Base-by-base conservation (phyloP, 2,329 filamentous ascomycete species). In the Apiospora malaysiana region DNA sequence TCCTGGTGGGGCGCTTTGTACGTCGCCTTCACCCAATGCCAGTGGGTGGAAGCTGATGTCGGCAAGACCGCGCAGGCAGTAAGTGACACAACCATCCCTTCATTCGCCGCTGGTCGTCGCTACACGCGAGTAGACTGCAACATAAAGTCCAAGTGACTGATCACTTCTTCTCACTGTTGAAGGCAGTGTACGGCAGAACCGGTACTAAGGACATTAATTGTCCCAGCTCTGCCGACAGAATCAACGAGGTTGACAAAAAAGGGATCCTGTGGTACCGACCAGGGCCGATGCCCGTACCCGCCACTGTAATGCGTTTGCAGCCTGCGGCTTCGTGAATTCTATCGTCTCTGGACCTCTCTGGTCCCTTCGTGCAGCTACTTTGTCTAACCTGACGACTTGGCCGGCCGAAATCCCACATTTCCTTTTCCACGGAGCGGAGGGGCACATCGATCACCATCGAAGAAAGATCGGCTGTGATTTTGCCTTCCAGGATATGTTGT, bases 1-100 rank as follows among this genome's bases (percentile, higher is more conserved):
- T 82, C 81, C 32, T 86, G 86, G 77, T 73, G 85, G 70, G 81
- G 82, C 68, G 81, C 83, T 69, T 80, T 87, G 66, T 85, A 84
- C 83, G 76, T 77, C 16, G 83, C 82, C 21, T 87, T 85, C 76
- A 84, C 80, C 51, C 80, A 79, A 68, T 85, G 84, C 80, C 83
- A 84, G 72, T 87, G 83, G 74, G 84, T 87, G 42, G 83, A 85
- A 71, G 76, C 79, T 65, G 81, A 83, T 75, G 79, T 81, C 32
- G 70, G 66, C 14, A 74, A 73, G 43, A 76, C 74, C 8, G 46
- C 42, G 8, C 66, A 71, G 40, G 71, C 74, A 21, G 74, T 76
- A 71, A 72, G 74, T 67, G 42, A 67, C 42, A 46, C 66, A 46
- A 16, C 42, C 46, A 4, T 14, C n/a, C 66, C 16, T 21, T 27